phyloP scores from a whole-genome alignment of 1,284 basidiomycete species.

The Puccinia polysora region DNA sequence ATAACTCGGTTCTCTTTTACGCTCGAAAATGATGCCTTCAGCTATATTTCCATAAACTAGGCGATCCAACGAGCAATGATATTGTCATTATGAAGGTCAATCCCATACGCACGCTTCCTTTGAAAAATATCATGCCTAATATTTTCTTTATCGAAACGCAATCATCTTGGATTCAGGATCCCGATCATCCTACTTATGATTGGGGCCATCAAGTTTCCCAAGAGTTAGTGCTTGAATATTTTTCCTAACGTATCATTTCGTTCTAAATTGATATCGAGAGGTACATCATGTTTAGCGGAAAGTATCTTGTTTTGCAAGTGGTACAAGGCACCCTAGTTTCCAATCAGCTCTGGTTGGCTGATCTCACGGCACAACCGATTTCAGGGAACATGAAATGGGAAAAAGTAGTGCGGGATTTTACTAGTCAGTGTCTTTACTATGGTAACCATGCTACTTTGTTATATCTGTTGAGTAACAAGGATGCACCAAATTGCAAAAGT shows the following conservation, averaged over 20 bases:
- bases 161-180: too few relatives aligned
- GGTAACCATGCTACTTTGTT: constrained; percentile 46
- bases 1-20: neutral
- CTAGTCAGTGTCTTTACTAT: constrained; percentile 58
- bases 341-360: constrained; percentile 68
- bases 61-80: constrained; percentile 8
- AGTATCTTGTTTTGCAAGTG: too few relatives aligned
- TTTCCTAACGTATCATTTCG: too few relatives aligned
- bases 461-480: constrained; percentile 36
- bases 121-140: too few relatives aligned
- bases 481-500: constrained; percentile 25
- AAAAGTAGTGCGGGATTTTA: constrained; percentile 64
- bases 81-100: neutral
- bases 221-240: too few relatives aligned
- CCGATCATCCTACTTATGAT: too few relatives aligned
- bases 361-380: constrained; percentile 61
- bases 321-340: constrained; percentile 64
- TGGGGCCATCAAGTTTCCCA: too few relatives aligned
- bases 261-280: too few relatives aligned
- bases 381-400: constrained; percentile 65
- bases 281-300: too few relatives aligned
- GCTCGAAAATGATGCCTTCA: too few relatives aligned
- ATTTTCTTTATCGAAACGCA: too few relatives aligned
- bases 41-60: constrained; percentile 20
- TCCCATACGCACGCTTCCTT: too few relatives aligned